Evolutionary conservation across 164 flowering plant species (phyloP).

Genomic region (Vitis amurensis): DNA sequence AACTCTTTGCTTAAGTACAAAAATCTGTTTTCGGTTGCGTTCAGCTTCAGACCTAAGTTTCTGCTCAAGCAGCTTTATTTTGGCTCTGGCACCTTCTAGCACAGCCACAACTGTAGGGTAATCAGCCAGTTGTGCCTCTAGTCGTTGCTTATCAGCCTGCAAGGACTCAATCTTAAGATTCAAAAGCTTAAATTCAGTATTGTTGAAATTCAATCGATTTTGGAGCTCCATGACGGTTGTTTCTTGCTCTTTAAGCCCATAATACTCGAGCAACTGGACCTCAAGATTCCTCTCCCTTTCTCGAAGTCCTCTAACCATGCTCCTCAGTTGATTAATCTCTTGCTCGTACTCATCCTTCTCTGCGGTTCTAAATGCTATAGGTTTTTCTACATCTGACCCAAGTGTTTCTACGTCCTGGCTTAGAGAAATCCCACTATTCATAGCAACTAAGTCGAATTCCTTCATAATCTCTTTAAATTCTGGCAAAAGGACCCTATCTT

Average conservation of each 20-base stretch:
- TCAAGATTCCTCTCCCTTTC: slow-evolving; percentile 82
- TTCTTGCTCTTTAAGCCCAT: slow-evolving; percentile 89
- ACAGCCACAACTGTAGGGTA: slow-evolving; percentile 50
- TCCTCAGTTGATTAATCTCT: slow-evolving; percentile 54
- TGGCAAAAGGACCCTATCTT: slow-evolving; percentile 55
- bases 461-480: slow-evolving; percentile 58
- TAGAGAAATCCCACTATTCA: slow-evolving; percentile 24
- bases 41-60: slow-evolving; percentile 64
- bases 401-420: slow-evolving; percentile 32
- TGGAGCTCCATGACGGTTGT: slow-evolving; percentile 72
- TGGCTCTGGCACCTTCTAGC: slow-evolving; percentile 67
- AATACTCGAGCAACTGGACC: slow-evolving; percentile 76
- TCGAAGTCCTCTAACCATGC: slow-evolving; percentile 46
- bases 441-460: slow-evolving; percentile 36
- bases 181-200: slow-evolving; percentile 71
- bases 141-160: slow-evolving; percentile 65
- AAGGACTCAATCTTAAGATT: slow-evolving; percentile 71
- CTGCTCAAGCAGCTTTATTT: slow-evolving; percentile 62
- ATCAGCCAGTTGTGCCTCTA: slow-evolving; percentile 66
- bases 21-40: slow-evolving; percentile 59
- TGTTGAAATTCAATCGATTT: slow-evolving; percentile 61
- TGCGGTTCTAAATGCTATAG: slow-evolving; percentile 12
- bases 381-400: slow-evolving; percentile 16
- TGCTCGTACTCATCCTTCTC: slow-evolving; percentile 42
- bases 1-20: slow-evolving; percentile 59